These are phyloP conservation scores for Phytophthora litchii DNA, from an alignment of 352 stramenopile species.

Conservation along the genomic window DNA sequence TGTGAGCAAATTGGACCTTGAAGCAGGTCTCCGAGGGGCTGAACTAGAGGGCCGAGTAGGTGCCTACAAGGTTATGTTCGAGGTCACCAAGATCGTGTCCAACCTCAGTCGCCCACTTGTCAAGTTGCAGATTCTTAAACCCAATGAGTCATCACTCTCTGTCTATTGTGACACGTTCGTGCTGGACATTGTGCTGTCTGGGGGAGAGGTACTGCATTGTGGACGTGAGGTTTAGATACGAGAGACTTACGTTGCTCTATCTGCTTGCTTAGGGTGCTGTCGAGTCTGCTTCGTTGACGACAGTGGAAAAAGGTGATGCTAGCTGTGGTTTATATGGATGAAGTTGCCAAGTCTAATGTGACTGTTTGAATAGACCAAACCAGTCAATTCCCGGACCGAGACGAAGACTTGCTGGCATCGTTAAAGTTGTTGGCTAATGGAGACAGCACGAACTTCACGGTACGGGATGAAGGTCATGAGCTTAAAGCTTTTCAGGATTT, in stretches of 20 bases:
- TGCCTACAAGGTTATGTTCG: slow-evolving; percentile 90
- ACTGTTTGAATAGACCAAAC: slow-evolving; percentile 57
- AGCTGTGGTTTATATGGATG: neutral
- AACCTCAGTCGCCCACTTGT: slow-evolving; percentile 85
- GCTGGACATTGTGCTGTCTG: slow-evolving; percentile 79
- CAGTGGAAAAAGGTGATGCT: slow-evolving; percentile 67
- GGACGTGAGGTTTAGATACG: slow-evolving; percentile 44
- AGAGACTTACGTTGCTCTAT: neutral
- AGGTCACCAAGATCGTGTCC: slow-evolving; percentile 89
- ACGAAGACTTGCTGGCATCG: slow-evolving; percentile 76
- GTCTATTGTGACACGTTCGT: slow-evolving; percentile 91
- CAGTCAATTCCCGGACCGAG: slow-evolving; percentile 84
- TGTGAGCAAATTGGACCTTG: slow-evolving; percentile 84
- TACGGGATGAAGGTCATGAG: slow-evolving; percentile 17
- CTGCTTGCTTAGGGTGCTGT: slow-evolving; percentile 46
- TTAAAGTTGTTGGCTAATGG: slow-evolving; percentile 75
- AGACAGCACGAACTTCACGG: slow-evolving; percentile 79
- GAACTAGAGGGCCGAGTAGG: slow-evolving; percentile 86
- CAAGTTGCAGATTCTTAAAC: slow-evolving; percentile 88
- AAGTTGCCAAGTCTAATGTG: neutral
- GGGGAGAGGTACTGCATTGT: slow-evolving; percentile 68
- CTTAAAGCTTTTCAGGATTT: neutral
- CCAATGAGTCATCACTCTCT: slow-evolving; percentile 83
- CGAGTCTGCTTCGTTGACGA: slow-evolving; percentile 83
- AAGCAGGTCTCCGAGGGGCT: slow-evolving; percentile 79